A percentile compares a stretch with the other conserved stretches of the same genome.
Evolutionary conservation across 768 basidiomycete species (phyloP).

Genomic region (Lactarius tabidus): DNA sequence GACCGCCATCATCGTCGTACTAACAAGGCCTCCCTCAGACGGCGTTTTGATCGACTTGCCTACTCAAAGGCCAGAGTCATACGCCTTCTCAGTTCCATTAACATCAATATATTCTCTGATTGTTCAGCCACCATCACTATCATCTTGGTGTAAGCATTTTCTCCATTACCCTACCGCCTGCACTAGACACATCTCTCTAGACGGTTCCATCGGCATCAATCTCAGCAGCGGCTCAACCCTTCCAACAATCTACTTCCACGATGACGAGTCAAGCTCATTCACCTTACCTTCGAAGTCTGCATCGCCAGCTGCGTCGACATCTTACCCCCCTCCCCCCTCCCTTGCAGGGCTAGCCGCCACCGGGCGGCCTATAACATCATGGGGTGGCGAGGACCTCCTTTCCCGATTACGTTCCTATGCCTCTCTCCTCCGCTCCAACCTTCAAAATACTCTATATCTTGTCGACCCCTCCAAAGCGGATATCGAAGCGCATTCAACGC

Average conservation of each 20-base stretch:
- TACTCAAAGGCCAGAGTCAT: constrained; percentile 78
- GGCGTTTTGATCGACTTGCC: constrained; percentile 84
- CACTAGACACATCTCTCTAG: constrained; percentile 36
- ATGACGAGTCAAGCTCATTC: constrained; percentile 88
- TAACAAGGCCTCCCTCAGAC: constrained; percentile 42
- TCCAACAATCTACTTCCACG: constrained; percentile 92
- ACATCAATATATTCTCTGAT: constrained; percentile 87
- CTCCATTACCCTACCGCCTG: background rate
- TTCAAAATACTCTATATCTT: constrained; percentile 84
- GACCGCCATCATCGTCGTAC: constrained; percentile 14
- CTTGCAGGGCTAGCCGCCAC: constrained; percentile 42
- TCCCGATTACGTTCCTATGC: constrained; percentile 71
- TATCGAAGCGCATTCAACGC: constrained; percentile 84
- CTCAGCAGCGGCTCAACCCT: constrained; percentile 81
- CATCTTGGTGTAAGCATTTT: constrained; percentile 68
- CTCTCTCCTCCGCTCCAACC: constrained; percentile 76
- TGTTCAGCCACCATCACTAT: constrained; percentile 77
- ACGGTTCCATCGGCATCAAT: constrained; percentile 86
- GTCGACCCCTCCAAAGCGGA: constrained; percentile 93
- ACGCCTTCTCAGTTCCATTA: constrained; percentile 92
- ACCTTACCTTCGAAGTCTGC: constrained; percentile 45
- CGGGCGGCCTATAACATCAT: constrained; percentile 44
- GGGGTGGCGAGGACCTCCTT: constrained; percentile 88
- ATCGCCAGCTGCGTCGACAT: constrained; percentile 38
- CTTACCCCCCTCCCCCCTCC: constrained; percentile 63